phyloP scores from a whole-genome alignment of 78 protist genomes.

The Protostelium mycophagum region DNA sequence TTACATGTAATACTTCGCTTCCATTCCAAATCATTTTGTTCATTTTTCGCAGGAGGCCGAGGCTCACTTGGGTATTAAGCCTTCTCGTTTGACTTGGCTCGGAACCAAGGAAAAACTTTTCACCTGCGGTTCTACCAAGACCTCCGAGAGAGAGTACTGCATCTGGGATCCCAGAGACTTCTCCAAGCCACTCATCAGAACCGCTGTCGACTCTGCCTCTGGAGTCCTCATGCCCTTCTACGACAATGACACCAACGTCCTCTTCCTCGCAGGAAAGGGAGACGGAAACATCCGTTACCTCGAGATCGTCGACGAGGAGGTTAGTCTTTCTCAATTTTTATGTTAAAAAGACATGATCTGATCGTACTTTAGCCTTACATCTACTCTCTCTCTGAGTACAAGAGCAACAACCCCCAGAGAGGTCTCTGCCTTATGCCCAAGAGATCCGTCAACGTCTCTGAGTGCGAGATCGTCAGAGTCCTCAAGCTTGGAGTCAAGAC shows the following conservation, averaged over 20 bases:
- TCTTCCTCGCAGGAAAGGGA: conserved; percentile 96
- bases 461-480: conserved; percentile 85
- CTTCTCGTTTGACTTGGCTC: conserved; percentile 72
- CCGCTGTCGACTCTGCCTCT: conserved; percentile 76
- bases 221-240: conserved; percentile 88
- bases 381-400: conserved; percentile 77
- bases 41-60: conserved; percentile 35
- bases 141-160: conserved; percentile 81
- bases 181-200: conserved; percentile 35
- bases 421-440: conserved; percentile 88
- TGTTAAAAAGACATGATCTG: no score
- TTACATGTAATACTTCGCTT: conserved; percentile 2
- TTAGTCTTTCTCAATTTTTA: no score
- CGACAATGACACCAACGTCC: conserved; percentile 80
- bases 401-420: conserved; percentile 76
- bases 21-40: conserved; percentile 1
- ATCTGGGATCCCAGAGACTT: conserved; percentile 68
- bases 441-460: conserved; percentile 67
- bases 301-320: conserved; percentile 80
- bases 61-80: conserved; percentile 88
- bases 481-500: conserved; percentile 67
- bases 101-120: conserved; percentile 55
- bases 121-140: conserved; percentile 87
- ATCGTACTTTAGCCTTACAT: no score
- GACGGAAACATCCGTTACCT: conserved; percentile 96